These are phyloP conservation scores for Xylaria longipes DNA, from an alignment of 495 filamentous ascomycete genomes.

Conservation along the genomic window DNA sequence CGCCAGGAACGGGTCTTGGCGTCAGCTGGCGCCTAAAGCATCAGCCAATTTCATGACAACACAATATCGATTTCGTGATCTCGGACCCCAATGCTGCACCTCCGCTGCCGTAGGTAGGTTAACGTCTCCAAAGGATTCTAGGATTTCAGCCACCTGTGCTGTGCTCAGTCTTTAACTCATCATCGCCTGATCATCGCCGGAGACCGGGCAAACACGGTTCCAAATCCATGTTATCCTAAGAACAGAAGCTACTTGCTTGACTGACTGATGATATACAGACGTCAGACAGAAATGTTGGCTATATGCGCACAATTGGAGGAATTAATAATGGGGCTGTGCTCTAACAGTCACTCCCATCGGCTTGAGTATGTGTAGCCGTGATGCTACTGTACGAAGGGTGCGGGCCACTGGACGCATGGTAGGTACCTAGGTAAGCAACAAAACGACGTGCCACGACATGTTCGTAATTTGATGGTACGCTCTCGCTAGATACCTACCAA, in stretches of 20 bases:
- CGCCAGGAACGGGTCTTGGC: conserved; percentile 21
- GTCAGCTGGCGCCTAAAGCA: conserved; percentile 9
- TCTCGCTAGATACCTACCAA: background rate
- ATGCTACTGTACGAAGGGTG: conserved; percentile 4
- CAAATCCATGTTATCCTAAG: background rate
- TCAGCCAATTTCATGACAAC: conserved; percentile 23
- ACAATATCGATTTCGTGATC: conserved; percentile 24
- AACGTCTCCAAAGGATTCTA: background rate
- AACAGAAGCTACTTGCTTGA: background rate
- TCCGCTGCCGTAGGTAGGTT: background rate
- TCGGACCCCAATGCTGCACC: conserved; percentile 18
- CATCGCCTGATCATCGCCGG: conserved; percentile 9
- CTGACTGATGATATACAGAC: background rate
- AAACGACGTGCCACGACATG: background rate
- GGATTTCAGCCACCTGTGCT: conserved; percentile 10
- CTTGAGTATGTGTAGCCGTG: conserved; percentile 3
- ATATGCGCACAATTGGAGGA: background rate
- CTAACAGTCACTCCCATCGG: background rate
- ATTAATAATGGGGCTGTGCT: conserved; percentile 1
- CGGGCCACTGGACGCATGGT: background rate
- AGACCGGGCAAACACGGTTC: background rate
- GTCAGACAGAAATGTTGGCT: background rate
- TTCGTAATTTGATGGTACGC: background rate
- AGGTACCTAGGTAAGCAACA: background rate
- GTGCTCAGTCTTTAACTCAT: background rate